phyloP scores from a whole-genome alignment of 2,329 filamentous ascomycete species.

The Epichloe hybrida region DNA sequence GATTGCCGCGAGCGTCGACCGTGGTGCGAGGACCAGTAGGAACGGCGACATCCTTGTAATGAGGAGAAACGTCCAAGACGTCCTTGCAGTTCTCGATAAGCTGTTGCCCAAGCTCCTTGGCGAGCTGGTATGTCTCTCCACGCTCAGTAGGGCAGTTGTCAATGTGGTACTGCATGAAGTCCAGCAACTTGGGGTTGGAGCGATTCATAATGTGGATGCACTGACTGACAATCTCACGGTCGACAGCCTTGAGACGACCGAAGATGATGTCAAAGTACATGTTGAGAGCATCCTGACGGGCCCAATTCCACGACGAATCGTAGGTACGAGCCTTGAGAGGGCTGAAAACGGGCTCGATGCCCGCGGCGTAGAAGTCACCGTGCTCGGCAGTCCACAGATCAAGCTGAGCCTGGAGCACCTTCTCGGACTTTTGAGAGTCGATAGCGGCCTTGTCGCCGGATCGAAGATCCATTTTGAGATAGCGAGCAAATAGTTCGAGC shows the following conservation, averaged over 20 bases:
- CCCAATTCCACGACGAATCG: constrained; percentile 99
- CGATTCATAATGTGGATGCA: constrained; percentile 99
- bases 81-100: constrained; percentile 97
- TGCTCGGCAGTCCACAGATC: constrained; percentile 94
- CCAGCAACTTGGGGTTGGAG: constrained; percentile 85
- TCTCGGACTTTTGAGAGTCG: constrained; percentile 70
- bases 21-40: constrained; percentile 86
- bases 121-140: constrained; percentile 95
- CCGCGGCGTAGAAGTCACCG: constrained; percentile 87
- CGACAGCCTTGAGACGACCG: constrained; percentile 79
- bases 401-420: constrained; percentile 79
- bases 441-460: constrained; percentile 93
- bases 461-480: constrained; percentile 92
- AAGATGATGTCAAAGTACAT: constrained; percentile 99
- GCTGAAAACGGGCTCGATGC: constrained; percentile 90
- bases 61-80: constrained; percentile 67
- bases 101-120: constrained; percentile 83
- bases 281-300: constrained; percentile 85
- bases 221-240: constrained; percentile 95
- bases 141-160: constrained; percentile 95
- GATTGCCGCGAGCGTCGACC: constrained; percentile 83
- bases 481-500: constrained; percentile 84
- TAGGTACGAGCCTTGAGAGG: constrained; percentile 89
- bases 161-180: constrained; percentile 99
- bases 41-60: constrained; percentile 90